Conservation (phyloP, 805 yeast species). For the Wilhelminamyces savonicus region DNA sequence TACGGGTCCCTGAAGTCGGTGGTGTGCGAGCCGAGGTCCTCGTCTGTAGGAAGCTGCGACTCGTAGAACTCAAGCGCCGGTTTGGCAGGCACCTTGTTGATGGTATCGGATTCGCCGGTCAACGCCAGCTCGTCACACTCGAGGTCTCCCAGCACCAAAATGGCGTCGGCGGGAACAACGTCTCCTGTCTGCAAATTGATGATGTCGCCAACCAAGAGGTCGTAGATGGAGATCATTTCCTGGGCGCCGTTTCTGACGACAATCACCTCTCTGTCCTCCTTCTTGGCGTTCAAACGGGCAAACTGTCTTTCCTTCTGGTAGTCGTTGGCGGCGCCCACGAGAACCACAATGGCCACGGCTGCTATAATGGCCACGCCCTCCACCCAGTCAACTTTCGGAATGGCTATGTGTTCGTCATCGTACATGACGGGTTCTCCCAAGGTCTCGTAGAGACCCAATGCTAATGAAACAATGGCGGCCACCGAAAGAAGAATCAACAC, state of each 20-base stretch:
- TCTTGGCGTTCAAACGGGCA: slow-evolving; percentile 78
- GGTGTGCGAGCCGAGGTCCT: slow-evolving; percentile 36
- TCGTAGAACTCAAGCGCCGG: slow-evolving; percentile 29
- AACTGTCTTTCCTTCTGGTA: slow-evolving; percentile 95
- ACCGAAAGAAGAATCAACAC: slow-evolving; percentile 75
- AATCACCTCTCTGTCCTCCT: slow-evolving; percentile 73
- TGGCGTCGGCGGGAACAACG: slow-evolving; percentile 82
- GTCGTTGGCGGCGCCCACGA: slow-evolving; percentile 94
- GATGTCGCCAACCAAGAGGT: slow-evolving; percentile 82
- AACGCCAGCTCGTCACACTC: slow-evolving; percentile 90
- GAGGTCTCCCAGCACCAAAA: slow-evolving; percentile 66
- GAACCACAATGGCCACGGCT: slow-evolving; percentile 84
- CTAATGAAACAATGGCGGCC: slow-evolving; percentile 86
- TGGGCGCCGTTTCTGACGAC: slow-evolving; percentile 73
- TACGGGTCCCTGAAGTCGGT: slow-evolving; percentile 63
- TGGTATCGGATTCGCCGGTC: slow-evolving; percentile 89
- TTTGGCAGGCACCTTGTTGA: slow-evolving; percentile 58
- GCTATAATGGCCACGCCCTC: slow-evolving; percentile 97
- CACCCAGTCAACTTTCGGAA: slow-evolving; percentile 94
- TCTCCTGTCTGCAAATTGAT: slow-evolving; percentile 88
- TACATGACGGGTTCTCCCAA: slow-evolving; percentile 75
- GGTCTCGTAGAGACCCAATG: slow-evolving; percentile 87
- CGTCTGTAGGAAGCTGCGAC: slow-evolving; percentile 17
- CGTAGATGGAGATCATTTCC: slow-evolving; percentile 60
- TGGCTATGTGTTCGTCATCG: slow-evolving; percentile 69